Base-by-base conservation (phyloP, 371 early-diverging fungal species). In the Sporodiniella umbellata region DNA sequence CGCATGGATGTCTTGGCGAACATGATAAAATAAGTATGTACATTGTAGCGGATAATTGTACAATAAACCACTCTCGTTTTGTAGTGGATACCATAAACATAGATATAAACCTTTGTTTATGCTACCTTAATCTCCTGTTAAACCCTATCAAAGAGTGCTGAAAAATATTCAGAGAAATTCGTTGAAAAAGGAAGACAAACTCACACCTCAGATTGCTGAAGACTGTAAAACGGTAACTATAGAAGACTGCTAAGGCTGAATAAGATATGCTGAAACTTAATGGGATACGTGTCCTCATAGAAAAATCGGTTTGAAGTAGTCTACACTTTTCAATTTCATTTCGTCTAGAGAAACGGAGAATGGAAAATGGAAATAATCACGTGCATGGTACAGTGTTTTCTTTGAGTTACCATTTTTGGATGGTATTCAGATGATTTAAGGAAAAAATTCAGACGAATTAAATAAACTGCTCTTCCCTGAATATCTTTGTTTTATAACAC, bases 81-180 rank as follows among this genome's bases (percentile, higher is more conserved):
- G 19, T 39, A 19, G 19, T 39, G 21, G 40, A 39, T 39, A 39
- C 12, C 21, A 39, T 39, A 39, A 39, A 39, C 40, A 39, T 39
- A 21, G 40, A 39, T 39, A 39, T 15, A 39, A 39, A 39, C 40
- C 8, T 19, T 39, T 39, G 40, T 39, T 39, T 39, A 39, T 39
- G 21, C 40, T 22, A 39, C 19, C 40, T 39, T 39, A 39, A 1
- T 39, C 40, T 19, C 21, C 40, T 39, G 17, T 39, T 39, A 21
- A 14, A 19, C 17, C 8, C 40, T 22, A n/a, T 3, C 37, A 18
- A 18, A 39, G 19, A 19, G 40, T 39, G 40, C 40, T 39, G 40
- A 39, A 39, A 39, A 39, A 39, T 39, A 39, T 21, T 39, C 19
- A 39, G 19, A 39, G 40, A 19, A 39, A 4, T 39, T 21, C 21